phyloP scores from a whole-genome alignment of 1,139 yeast species.

The Pichia terricola region DNA sequence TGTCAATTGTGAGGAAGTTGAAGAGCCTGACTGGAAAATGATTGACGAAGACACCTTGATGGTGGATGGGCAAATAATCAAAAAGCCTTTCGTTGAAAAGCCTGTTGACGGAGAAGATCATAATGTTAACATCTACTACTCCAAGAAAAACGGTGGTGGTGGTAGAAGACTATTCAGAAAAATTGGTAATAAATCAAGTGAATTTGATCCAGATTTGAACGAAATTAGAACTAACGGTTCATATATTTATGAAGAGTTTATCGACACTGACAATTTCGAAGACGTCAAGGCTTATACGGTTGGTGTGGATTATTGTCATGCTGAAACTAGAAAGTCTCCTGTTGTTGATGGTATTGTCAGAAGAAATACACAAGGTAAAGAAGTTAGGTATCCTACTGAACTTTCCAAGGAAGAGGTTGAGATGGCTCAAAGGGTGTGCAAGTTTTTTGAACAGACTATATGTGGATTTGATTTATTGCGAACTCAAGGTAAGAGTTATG shows the following conservation, averaged over 20 bases:
- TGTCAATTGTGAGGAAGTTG: slow-evolving; percentile 37
- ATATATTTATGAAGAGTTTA: slow-evolving; percentile 83
- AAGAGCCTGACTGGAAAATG: slow-evolving; percentile 84
- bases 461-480: slow-evolving; percentile 95
- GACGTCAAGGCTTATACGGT: slow-evolving; percentile 99
- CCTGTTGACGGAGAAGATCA: slow-evolving; percentile 99
- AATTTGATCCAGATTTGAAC: slow-evolving; percentile 74
- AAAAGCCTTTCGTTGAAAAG: slow-evolving; percentile 93
- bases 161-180: slow-evolving; percentile 90
- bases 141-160: slow-evolving; percentile 88
- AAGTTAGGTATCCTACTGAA: slow-evolving; percentile 81
- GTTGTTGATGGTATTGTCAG: slow-evolving; percentile 98
- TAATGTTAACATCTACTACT: slow-evolving; percentile 88
- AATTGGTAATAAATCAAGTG: slow-evolving; percentile 95
- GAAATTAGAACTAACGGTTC: slow-evolving; percentile 85
- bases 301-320: slow-evolving; percentile 85
- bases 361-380: slow-evolving; percentile 96
- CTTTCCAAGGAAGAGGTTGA: slow-evolving; percentile 62
- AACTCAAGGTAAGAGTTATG: slow-evolving; percentile 81
- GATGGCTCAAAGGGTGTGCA: slow-evolving; percentile 73
- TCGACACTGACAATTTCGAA: slow-evolving; percentile 97
- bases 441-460: slow-evolving; percentile 82
- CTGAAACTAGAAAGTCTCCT: slow-evolving; percentile 96
- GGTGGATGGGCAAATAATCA: slow-evolving; percentile 63
- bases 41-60: slow-evolving; percentile 74